phyloP scores from a whole-genome alignment of 805 yeast genomes.

The Candida berthetii region DNA sequence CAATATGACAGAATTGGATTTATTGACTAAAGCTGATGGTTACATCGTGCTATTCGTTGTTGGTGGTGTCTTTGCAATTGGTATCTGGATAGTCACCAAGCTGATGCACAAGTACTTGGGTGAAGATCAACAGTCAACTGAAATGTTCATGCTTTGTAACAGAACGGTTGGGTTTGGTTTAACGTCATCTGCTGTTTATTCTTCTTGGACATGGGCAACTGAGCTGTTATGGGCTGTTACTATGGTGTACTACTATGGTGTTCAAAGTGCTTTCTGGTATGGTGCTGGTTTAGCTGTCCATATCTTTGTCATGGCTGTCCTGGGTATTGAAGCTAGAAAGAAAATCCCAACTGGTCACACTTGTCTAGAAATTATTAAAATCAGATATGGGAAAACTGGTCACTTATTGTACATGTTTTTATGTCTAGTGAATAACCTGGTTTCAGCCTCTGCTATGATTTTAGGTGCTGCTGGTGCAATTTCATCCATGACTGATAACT shows the following conservation, averaged over 20 bases:
- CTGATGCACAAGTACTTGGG: no score
- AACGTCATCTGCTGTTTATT: slow-evolving; percentile 32
- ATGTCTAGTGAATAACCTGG: slow-evolving; percentile 28
- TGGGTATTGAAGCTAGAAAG: slow-evolving; percentile 30
- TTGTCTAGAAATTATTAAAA: slow-evolving; percentile 26
- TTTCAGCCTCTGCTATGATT: slow-evolving; percentile 28
- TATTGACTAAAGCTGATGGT: slow-evolving; percentile 24
- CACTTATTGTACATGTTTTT: slow-evolving; percentile 27
- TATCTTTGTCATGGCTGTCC: slow-evolving; percentile 24
- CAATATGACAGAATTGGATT: no score
- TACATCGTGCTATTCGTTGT: slow-evolving; percentile 33
- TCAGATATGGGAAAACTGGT: slow-evolving; percentile 29
- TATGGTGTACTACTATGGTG: slow-evolving; percentile 33
- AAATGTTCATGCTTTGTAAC: slow-evolving; percentile 34
- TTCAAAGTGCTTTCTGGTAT: slow-evolving; percentile 28
- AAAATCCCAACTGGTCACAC: slow-evolving; percentile 35
- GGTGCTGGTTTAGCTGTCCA: slow-evolving; percentile 30
- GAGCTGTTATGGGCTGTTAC: slow-evolving; percentile 27
- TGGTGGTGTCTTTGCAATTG: slow-evolving; percentile 36
- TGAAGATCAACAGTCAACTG: slow-evolving; percentile 33
- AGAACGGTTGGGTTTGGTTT: slow-evolving; percentile 33
- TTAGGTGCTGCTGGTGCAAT: slow-evolving; percentile 36
- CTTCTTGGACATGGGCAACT: slow-evolving; percentile 42
- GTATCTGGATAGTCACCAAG: no score
- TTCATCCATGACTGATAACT: slow-evolving; percentile 27